These are phyloP conservation scores for Vitellaria paradoxa DNA, from an alignment of 179 eudicot genomes.

Conservation along the genomic window DNA sequence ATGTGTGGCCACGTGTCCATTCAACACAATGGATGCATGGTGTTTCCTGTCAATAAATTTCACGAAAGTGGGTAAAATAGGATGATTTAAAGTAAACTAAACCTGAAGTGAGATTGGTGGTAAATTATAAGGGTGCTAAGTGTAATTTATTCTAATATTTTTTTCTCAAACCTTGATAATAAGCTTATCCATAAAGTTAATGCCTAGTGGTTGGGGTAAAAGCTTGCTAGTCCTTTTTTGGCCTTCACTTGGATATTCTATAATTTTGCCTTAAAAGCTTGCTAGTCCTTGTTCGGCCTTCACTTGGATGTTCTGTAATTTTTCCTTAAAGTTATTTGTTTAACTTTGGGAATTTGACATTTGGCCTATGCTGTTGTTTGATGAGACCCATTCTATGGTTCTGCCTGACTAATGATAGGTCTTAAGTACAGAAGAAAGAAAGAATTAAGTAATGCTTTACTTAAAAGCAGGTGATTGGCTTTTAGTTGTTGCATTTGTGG, in stretches of 20 bases:
- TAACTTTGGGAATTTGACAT: background rate
- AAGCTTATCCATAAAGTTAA: background rate
- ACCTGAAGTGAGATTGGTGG: too few species aligned
- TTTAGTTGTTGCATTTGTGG: slow-evolving; percentile 9
- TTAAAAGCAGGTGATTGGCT: background rate
- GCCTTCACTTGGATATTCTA: background rate
- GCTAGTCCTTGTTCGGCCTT: background rate
- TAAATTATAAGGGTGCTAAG: too few species aligned
- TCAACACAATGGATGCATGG: too few species aligned
- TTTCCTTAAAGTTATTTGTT: background rate
- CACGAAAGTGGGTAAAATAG: too few species aligned
- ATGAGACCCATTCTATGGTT: background rate
- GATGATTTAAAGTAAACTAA: too few species aligned
- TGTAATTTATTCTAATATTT: too few species aligned
- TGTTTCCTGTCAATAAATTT: too few species aligned
- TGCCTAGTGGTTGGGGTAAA: background rate
- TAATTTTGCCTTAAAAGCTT: background rate
- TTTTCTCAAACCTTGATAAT: background rate
- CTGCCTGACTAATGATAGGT: background rate
- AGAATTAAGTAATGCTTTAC: background rate
- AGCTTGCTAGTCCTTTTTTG: background rate
- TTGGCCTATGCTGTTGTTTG: background rate
- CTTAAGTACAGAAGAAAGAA: too few species aligned
- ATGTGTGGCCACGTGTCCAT: too few species aligned
- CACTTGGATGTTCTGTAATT: background rate